Evolutionary conservation across 306 rosid species (phyloP).

Genomic region (Ormosia semicastrata): DNA sequence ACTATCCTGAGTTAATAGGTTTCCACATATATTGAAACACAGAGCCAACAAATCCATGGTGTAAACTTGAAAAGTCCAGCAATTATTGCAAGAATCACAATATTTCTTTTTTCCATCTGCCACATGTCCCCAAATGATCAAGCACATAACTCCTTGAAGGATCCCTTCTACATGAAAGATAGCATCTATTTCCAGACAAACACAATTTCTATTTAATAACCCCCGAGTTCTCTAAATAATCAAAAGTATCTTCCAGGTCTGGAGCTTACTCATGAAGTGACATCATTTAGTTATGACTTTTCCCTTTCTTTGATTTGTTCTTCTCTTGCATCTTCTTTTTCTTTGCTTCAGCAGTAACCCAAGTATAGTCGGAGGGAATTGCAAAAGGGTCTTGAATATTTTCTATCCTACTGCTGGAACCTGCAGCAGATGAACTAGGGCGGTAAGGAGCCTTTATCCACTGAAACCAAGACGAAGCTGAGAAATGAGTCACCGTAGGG

Average conservation of each 20-base stretch:
- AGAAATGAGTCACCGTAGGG: constrained; percentile 41
- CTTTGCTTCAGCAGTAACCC: constrained; percentile 88
- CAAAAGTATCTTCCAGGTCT: constrained; percentile 32
- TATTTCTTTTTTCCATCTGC: constrained; percentile 27
- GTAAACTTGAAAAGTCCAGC: constrained; percentile 14
- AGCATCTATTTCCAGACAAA: constrained; percentile 13
- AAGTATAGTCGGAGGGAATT: constrained; percentile 78
- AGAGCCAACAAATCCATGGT: constrained; percentile 29
- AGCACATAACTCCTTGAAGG: constrained; percentile 10
- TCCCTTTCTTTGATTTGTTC: constrained; percentile 84
- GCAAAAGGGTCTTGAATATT: constrained; percentile 80
- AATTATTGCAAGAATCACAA: constrained; percentile 38
- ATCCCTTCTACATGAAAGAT: constrained; percentile 3
- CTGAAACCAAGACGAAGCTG: constrained; percentile 92
- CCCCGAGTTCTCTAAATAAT: constrained; percentile 32
- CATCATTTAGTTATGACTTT: constrained; percentile 54
- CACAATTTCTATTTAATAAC: constrained; percentile 35
- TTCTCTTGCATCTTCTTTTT: constrained; percentile 92
- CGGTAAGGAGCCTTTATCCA: constrained; percentile 95
- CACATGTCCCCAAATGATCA: constrained; percentile 1
- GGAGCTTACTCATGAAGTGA: constrained; percentile 11
- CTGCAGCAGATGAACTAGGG: constrained; percentile 48
- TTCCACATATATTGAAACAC: constrained; percentile 25
- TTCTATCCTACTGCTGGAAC: constrained; percentile 83
- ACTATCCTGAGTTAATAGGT: constrained; percentile 30